Conservation (phyloP, 2,329 filamentous ascomycete genomes). For the Penicillium sp. region DNA sequence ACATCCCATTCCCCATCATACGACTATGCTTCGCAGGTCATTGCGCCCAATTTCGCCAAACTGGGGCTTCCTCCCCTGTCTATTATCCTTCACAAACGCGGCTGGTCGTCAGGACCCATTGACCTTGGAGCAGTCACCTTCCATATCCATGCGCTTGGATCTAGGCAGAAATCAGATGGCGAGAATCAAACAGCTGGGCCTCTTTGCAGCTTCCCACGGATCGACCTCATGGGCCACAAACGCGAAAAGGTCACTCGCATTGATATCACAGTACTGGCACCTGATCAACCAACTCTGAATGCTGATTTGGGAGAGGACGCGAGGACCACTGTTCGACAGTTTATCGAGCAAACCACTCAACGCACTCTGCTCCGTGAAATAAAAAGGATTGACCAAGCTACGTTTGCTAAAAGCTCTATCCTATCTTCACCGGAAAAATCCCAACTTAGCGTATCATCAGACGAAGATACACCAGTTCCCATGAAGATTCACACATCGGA, state of each 20-base stretch:
- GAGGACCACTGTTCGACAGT: slow-evolving; percentile 23
- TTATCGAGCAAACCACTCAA: slow-evolving; percentile 23
- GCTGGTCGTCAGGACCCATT: slow-evolving; percentile 53
- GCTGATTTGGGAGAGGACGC: not conserved
- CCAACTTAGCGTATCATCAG: no score
- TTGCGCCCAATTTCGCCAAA: slow-evolving; percentile 52
- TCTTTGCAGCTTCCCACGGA: slow-evolving; percentile 29
- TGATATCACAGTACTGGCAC: slow-evolving; percentile 42
- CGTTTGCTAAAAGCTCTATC: slow-evolving; percentile 10
- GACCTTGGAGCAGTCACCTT: slow-evolving; percentile 53
- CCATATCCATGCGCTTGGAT: slow-evolving; percentile 44
- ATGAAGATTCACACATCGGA: slow-evolving; percentile 40
- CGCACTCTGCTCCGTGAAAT: slow-evolving; percentile 20
- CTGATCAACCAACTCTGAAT: slow-evolving; percentile 22
- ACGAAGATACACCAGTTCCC: slow-evolving; percentile 11
- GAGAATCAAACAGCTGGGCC: not conserved
- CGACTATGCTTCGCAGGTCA: slow-evolving; percentile 57
- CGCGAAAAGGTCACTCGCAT: slow-evolving; percentile 36
- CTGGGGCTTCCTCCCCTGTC: slow-evolving; percentile 53
- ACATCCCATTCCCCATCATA: slow-evolving; percentile 55
- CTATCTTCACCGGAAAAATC: not conserved
- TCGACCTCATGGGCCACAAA: slow-evolving; percentile 32
- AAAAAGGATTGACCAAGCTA: slow-evolving; percentile 14
- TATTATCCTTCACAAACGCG: slow-evolving; percentile 47
- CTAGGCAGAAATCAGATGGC: not conserved